A percentile compares a stretch with the other conserved stretches of the same genome.
These are phyloP conservation scores for Talaromyces sp. DNA, from an alignment of 2,329 filamentous ascomycete genomes.

Conservation along the genomic window DNA sequence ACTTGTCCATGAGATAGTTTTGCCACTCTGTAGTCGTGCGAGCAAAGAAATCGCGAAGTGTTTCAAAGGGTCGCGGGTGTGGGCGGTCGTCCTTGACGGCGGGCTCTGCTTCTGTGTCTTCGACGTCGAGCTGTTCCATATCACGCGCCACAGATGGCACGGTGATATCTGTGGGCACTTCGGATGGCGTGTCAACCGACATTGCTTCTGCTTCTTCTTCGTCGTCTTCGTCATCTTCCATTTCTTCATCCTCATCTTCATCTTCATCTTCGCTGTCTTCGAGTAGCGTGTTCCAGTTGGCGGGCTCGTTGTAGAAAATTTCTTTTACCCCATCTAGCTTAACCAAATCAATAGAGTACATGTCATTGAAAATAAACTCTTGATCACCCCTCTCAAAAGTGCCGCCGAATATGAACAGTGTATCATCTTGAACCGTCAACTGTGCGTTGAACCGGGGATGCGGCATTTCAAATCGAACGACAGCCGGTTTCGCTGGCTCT, in stretches of 20 bases:
- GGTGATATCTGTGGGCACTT: conserved; percentile 31
- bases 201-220: conserved; percentile 42
- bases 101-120: conserved; percentile 30
- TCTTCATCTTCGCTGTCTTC: conserved; percentile 52
- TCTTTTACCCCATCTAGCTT: conserved; percentile 93
- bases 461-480: conserved; percentile 73
- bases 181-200: conserved; percentile 33
- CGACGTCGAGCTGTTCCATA: conserved; percentile 33
- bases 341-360: conserved; percentile 89
- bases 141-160: conserved; percentile 31
- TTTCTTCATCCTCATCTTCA: conserved; percentile 36
- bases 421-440: conserved; percentile 84
- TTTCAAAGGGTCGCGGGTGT: conserved; percentile 78
- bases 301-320: conserved; percentile 76
- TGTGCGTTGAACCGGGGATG: conserved; percentile 89
- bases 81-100: conserved; percentile 69
- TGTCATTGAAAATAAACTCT: conserved; percentile 92
- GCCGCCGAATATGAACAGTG: conserved; percentile 89
- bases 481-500: conserved; percentile 53
- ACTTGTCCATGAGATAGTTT: conserved; percentile 69
- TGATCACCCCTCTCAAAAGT: conserved; percentile 93
- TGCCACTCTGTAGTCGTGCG: conserved; percentile 90
- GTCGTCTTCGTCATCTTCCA: conserved; percentile 37
- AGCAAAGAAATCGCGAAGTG: conserved; percentile 83
- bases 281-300: conserved; percentile 71